Evolutionary conservation across 2,329 filamentous ascomycete species (phyloP), one percentile per base, ranked within the genome.

Genomic region (Lecanicillium sp.): DNA sequence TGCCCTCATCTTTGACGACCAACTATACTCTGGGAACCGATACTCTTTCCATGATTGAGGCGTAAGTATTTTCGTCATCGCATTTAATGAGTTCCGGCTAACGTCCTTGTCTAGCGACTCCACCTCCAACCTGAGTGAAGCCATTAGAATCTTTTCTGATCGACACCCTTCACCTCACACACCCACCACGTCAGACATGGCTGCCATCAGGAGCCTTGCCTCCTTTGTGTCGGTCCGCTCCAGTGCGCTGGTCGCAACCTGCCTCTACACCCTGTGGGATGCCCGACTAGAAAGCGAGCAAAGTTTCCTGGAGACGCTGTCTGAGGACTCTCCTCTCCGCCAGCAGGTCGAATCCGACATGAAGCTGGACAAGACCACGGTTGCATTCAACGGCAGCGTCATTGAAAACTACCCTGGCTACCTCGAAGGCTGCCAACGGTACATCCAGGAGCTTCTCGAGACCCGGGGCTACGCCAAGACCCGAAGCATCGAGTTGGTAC

Each of bases 331-430:
- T 11, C 40, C 54, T 4, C 45, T 57, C 25, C 65, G 67, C 37
- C 46, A 54, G 9, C 69, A 71, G 27, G 63, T 73, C 1, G 75
- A 79, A 47, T 61, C 61, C 13, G 77, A 77, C 45, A 63, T 62
- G 2, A 57, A 64, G 31, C 54, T 71, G 7, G 53, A 55, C 25
- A 61, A 64, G 40, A 79, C 75, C 3, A 70, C 74, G 3, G 76
- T 90, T n/a, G 82, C 82, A 4, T 89, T 82, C 60, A 88, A 87
- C 53, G 85, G 85, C 32, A 84, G 80, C 19, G 83, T 90, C 36
- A 79, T 89, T 37, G 84, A 89, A 59, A 80, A 81, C 49, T 90
- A 89, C 53, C 84, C 85, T 0, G 65, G 67, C 7, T 90, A 87
- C 57, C 65, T 73, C 17, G 60, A 58, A 22, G 68, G 64, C 30